Base-by-base conservation (phyloP, 768 basidiomycete genomes). In the Agrocybe praecox region DNA sequence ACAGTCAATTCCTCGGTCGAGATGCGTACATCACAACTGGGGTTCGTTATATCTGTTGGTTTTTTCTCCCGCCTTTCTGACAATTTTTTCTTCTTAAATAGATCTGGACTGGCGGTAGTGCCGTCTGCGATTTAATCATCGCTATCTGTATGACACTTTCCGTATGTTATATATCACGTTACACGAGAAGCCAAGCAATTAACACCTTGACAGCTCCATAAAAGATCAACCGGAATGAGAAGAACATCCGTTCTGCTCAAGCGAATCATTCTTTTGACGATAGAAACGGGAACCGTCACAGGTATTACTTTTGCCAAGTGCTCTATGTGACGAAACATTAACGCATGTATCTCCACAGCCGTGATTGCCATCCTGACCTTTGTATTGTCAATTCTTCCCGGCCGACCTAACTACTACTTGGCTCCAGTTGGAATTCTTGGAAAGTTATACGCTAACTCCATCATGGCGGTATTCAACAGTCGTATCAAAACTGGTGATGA, bases 381-480 rank as follows among this genome's bases (percentile, higher is more conserved):
- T 1, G 45, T 56, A 2, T 51, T 63, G n/a, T 53, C 54, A 7
- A 49, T 61, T 23, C 52, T 61, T 14, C 57, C 52, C 2, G 49
- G 46, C 19, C 52, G 49, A 22, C 50, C 56, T 11, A 46, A 29
- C 2, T 58, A 52, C 49, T 63, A 52, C 17, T 43, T 49, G 52
- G 55, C 59, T 12, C 26, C 52, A 22, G 17, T 52, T 21, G 47
- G 46, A n/a, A 49, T 58, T 7, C 46, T 60, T 22, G 59, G 59
- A 40, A 63, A 63, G 49, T 24, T 60, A 19, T 60, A 63, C 44
- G 51, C 62, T 3, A 63, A 60, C 22, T 58, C 62, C n/a, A 60
- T 63, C 59, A 60, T 63, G 62, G 59, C 57, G 1, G 56, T 59
- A 15, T 63, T 63, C 49, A 63, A 63, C 53, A 60, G 59, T 34